A percentile compares a stretch with the other conserved stretches of the same genome.
phyloP scores from a whole-genome alignment of 1,284 basidiomycete species.

The Apiotrichum mycotoxinovorans region DNA sequence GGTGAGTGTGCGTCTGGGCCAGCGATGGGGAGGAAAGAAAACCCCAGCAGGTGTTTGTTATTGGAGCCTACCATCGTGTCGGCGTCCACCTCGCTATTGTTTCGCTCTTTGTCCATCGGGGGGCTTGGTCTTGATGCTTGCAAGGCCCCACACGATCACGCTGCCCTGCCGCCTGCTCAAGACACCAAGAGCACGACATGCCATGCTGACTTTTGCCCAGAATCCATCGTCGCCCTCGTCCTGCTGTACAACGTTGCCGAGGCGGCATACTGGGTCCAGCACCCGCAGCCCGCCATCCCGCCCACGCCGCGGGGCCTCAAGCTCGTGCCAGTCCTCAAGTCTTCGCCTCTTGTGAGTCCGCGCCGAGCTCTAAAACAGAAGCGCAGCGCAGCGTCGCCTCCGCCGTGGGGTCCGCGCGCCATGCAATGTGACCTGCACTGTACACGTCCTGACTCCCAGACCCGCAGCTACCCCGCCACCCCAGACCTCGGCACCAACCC shows the following conservation, averaged over 20 bases:
- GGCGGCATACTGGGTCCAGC: conserved; percentile 30
- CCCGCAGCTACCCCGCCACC: conserved; percentile 11
- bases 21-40: too few relatives aligned
- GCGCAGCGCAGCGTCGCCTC: neutral
- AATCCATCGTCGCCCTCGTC: conserved; percentile 24
- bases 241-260: conserved; percentile 35
- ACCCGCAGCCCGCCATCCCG: conserved; percentile 16
- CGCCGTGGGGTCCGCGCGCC: too few relatives aligned
- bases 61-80: too few relatives aligned
- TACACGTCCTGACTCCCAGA: conserved; percentile 6
- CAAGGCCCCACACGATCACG: too few relatives aligned
- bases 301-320: conserved; percentile 7
- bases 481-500: conserved; percentile 7
- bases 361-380: neutral
- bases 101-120: too few relatives aligned
- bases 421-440: neutral
- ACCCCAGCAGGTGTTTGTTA: too few relatives aligned
- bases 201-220: too few relatives aligned
- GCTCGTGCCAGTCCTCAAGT: conserved; percentile 23
- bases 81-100: too few relatives aligned
- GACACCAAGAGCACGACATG: too few relatives aligned
- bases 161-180: too few relatives aligned
- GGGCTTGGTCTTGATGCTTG: too few relatives aligned
- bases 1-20: conserved; percentile 10
- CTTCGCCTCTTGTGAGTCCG: conserved; percentile 40